Percentiles rank a stretch among this genome's conserved stretches.
These are phyloP conservation scores for Claviceps africana DNA, from an alignment of 2,329 filamentous ascomycete species.

Conservation along the genomic window DNA sequence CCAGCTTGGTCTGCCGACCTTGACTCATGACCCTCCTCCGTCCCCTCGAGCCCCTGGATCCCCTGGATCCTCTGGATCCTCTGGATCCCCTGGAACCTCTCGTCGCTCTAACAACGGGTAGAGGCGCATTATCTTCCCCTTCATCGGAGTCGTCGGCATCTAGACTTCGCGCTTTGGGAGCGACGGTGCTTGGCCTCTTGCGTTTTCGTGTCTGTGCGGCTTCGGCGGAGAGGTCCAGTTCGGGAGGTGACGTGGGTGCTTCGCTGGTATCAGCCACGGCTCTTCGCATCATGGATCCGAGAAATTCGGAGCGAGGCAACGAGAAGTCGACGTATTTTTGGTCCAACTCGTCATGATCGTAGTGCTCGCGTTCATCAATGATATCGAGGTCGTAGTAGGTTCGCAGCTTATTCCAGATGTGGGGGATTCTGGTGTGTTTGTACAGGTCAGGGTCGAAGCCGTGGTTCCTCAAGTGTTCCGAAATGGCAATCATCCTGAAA, in stretches of 20 bases:
- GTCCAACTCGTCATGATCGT: constrained; percentile 43
- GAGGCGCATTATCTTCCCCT: constrained; percentile 25
- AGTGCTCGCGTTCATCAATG: constrained; percentile 71
- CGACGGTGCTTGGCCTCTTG: constrained; percentile 25
- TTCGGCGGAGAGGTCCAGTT: constrained; percentile 26
- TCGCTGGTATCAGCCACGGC: constrained; percentile 32
- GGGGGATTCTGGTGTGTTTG: constrained; percentile 73
- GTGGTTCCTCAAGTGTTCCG: constrained; percentile 64
- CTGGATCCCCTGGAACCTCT: constrained; percentile 15
- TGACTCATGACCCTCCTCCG: constrained; percentile 30
- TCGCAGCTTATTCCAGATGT: constrained; percentile 80
- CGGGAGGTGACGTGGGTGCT: constrained; percentile 31
- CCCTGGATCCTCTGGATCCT: neutral
- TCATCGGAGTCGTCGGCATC: constrained; percentile 36
- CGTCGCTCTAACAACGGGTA: constrained; percentile 23
- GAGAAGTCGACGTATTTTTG: constrained; percentile 54
- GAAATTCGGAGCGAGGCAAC: constrained; percentile 36
- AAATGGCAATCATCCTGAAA: constrained; percentile 80
- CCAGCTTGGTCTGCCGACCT: constrained; percentile 19
- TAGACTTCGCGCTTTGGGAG: constrained; percentile 24
- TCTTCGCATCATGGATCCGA: constrained; percentile 32
- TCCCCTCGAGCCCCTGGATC: constrained; percentile 21
- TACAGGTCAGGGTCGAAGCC: constrained; percentile 58
- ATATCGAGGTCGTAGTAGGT: constrained; percentile 74
- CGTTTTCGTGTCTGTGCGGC: constrained; percentile 26